A percentile compares a stretch with the other conserved stretches of the same genome.
Conservation (phyloP, 176 grass and related monocot species). For the Luzula sylvatica region DNA sequence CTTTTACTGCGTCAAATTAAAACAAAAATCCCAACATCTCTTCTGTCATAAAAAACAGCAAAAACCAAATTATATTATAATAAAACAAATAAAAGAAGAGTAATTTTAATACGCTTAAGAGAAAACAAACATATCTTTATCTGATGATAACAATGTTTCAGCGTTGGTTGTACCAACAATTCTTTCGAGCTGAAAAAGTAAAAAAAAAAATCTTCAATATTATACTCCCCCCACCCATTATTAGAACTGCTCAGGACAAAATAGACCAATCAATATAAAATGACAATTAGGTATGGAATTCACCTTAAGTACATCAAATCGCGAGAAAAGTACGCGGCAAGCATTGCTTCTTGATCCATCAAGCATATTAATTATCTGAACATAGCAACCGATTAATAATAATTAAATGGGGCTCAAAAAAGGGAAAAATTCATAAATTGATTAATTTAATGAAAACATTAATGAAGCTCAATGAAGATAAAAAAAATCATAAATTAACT, state of each 20-base stretch:
- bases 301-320: constrained; percentile 71
- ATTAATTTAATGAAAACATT: too few relatives aligned
- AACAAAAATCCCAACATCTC: too few relatives aligned
- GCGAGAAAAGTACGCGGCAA: constrained; percentile 76
- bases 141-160: constrained; percentile 56
- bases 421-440: too few relatives aligned
- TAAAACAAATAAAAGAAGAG: too few relatives aligned
- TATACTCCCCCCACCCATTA: too few relatives aligned
- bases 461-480: constrained; percentile 6
- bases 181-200: constrained; percentile 51
- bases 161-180: constrained; percentile 53
- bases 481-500: neutral
- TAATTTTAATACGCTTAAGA: too few relatives aligned
- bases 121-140: constrained; percentile 75
- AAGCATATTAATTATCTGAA: constrained; percentile 88
- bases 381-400: constrained; percentile 5
- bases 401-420: too few relatives aligned
- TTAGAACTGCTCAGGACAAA: neutral
- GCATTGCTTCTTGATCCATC: constrained; percentile 42
- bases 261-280: too few relatives aligned
- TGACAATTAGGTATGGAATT: constrained; percentile 6
- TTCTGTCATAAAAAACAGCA: too few relatives aligned
- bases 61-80: too few relatives aligned
- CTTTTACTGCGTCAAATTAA: too few relatives aligned
- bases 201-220: neutral